Conservation (phyloP, 1,284 basidiomycete genomes). For the Cryptococcus hybrid region DNA sequence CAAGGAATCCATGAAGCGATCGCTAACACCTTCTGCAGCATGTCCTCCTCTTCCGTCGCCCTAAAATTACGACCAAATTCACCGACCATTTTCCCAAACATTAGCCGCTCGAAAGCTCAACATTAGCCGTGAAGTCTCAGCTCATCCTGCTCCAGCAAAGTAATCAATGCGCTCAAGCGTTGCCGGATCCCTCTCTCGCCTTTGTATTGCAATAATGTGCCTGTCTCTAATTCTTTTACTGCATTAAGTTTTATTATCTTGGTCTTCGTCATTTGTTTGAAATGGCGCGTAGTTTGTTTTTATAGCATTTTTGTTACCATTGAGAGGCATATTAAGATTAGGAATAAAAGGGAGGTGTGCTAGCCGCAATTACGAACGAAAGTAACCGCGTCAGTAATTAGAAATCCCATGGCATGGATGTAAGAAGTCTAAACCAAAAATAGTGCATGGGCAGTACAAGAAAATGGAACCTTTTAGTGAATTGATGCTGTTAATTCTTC, state of each 20-base stretch:
- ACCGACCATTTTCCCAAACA: slow-evolving; percentile 34
- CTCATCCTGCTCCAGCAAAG: neutral
- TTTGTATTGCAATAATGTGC: neutral
- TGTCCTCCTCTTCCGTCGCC: slow-evolving; percentile 48
- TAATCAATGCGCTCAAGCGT: neutral
- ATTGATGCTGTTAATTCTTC: too few species aligned
- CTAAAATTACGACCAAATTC: slow-evolving; percentile 42
- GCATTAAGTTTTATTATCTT: neutral
- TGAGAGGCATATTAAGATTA: too few species aligned
- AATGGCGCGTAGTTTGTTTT: neutral
- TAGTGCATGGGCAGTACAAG: too few species aligned
- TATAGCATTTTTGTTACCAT: too few species aligned
- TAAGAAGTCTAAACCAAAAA: too few species aligned
- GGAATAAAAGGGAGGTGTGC: too few species aligned
- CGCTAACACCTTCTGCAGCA: slow-evolving; percentile 20
- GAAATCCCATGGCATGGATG: too few species aligned
- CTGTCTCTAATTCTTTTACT: neutral
- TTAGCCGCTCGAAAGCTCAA: slow-evolving; percentile 2
- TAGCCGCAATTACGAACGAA: too few species aligned
- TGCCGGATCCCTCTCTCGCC: neutral
- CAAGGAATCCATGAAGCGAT: neutral
- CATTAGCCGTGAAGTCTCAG: neutral
- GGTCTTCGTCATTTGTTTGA: too few species aligned
- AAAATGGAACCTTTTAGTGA: too few species aligned
- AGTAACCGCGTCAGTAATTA: too few species aligned